Evolutionary conservation across 345 rosid genomes (phyloP).

Genomic region (Noccaea bulbosa): DNA sequence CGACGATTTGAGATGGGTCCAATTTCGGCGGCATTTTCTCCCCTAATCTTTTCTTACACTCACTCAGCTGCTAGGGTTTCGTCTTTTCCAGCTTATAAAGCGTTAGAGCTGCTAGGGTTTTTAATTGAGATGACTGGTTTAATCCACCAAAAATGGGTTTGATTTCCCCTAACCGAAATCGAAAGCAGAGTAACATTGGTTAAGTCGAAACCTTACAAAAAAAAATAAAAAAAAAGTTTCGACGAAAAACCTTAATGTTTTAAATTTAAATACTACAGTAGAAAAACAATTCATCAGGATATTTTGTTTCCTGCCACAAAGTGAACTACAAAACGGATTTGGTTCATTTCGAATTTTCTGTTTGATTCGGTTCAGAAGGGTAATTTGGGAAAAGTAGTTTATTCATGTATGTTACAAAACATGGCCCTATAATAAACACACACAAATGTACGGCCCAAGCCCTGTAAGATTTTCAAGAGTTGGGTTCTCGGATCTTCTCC

Average conservation of each 20-base stretch:
- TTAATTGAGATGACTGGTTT: neutral
- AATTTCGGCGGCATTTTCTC: conserved; percentile 69
- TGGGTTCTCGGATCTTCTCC: too few species aligned
- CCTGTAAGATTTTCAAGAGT: too few species aligned
- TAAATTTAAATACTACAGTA: too few species aligned
- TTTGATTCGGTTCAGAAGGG: conserved; percentile 17
- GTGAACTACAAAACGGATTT: neutral
- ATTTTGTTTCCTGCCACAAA: too few species aligned
- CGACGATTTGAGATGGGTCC: conserved; percentile 67
- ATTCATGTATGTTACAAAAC: too few species aligned
- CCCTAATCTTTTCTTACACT: neutral
- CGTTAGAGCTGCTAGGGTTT: conserved; percentile 7
- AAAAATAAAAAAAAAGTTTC: too few species aligned
- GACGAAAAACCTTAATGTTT: too few species aligned
- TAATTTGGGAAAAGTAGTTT: conserved; percentile 11
- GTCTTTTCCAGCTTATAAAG: neutral
- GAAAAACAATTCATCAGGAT: too few species aligned
- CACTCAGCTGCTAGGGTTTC: conserved; percentile 35
- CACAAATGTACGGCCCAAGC: too few species aligned
- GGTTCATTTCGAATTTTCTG: neutral
- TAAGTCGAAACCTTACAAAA: neutral
- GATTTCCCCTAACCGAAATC: neutral
- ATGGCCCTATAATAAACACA: too few species aligned
- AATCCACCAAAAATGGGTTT: conserved; percentile 3
- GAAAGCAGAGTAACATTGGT: neutral